These are phyloP conservation scores for Penicillium riverlandense DNA, from an alignment of 495 filamentous ascomycete genomes.

Conservation along the genomic window DNA sequence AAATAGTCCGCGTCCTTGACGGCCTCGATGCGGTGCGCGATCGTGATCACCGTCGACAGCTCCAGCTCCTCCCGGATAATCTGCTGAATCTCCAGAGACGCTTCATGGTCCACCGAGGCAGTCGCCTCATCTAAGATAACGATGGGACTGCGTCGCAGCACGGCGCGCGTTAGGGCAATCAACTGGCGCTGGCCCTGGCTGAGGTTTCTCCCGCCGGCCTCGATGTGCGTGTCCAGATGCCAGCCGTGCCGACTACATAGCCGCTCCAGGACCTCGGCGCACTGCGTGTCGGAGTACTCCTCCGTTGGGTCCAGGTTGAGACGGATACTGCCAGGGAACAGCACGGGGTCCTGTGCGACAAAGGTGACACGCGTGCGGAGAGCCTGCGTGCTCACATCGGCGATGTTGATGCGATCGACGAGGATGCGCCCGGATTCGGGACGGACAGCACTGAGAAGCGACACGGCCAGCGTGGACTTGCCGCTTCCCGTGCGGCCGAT, in stretches of 20 bases:
- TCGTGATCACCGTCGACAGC: constrained; percentile 76
- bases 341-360: constrained; percentile 57
- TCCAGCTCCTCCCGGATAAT: constrained; percentile 67
- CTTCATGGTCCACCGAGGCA: constrained; percentile 75
- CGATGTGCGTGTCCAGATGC: constrained; percentile 47
- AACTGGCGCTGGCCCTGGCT: constrained; percentile 58
- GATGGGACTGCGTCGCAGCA: constrained; percentile 51
- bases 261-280: constrained; percentile 39
- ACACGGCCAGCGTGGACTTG: constrained; percentile 61
- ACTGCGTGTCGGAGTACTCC: constrained; percentile 43
- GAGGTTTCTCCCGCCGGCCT: constrained; percentile 51
- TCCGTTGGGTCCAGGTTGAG: constrained; percentile 48
- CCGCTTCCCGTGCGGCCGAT: constrained; percentile 60
- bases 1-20: constrained; percentile 71
- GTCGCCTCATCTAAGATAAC: constrained; percentile 75
- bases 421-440: constrained; percentile 49
- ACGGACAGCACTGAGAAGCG: constrained; percentile 49
- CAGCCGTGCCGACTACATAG: constrained; percentile 47
- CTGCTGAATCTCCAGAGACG: constrained; percentile 69
- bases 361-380: constrained; percentile 55
- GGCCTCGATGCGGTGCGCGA: constrained; percentile 77
- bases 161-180: constrained; percentile 51
- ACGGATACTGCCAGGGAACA: constrained; percentile 55
- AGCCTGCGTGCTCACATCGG: constrained; percentile 50
- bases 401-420: constrained; percentile 54